Conservation (phyloP, 148 eudicot species). For the Limonium bicolor region DNA sequence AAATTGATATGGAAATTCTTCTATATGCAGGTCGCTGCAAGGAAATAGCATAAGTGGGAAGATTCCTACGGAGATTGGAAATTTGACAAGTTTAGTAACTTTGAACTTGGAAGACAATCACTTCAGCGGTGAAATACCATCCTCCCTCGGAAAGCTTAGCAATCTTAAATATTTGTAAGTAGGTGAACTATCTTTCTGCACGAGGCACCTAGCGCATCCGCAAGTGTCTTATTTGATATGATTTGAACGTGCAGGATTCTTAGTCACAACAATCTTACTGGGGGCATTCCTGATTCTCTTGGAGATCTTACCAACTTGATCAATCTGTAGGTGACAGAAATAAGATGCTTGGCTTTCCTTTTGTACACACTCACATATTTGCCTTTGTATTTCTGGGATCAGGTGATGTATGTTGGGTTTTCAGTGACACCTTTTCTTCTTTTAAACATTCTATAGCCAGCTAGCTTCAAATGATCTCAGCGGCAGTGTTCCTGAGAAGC, state of each 20-base stretch:
- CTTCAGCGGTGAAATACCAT: slow-evolving; percentile 72
- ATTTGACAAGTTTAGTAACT: slow-evolving; percentile 51
- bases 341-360: too few relatives aligned
- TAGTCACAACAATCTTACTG: slow-evolving; percentile 64
- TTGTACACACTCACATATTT: not conserved
- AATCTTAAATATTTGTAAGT: slow-evolving; percentile 75
- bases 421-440: not conserved
- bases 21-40: slow-evolving; percentile 46
- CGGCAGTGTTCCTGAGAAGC: slow-evolving; percentile 52
- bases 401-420: not conserved
- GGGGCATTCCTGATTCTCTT: slow-evolving; percentile 67
- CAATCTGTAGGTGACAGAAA: slow-evolving; percentile 65
- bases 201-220: too few relatives aligned
- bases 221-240: not conserved
- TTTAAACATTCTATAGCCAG: slow-evolving; percentile 39
- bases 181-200: slow-evolving; percentile 3
- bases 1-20: too few relatives aligned
- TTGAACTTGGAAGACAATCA: slow-evolving; percentile 61
- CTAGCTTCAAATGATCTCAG: slow-evolving; percentile 64
- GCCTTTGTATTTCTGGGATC: too few relatives aligned
- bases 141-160: slow-evolving; percentile 65
- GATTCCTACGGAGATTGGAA: slow-evolving; percentile 65
- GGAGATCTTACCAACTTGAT: slow-evolving; percentile 47
- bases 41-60: slow-evolving; percentile 63
- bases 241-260: slow-evolving; percentile 38